phyloP scores from a whole-genome alignment of 495 filamentous ascomycete genomes.

The Tuber indicum region DNA sequence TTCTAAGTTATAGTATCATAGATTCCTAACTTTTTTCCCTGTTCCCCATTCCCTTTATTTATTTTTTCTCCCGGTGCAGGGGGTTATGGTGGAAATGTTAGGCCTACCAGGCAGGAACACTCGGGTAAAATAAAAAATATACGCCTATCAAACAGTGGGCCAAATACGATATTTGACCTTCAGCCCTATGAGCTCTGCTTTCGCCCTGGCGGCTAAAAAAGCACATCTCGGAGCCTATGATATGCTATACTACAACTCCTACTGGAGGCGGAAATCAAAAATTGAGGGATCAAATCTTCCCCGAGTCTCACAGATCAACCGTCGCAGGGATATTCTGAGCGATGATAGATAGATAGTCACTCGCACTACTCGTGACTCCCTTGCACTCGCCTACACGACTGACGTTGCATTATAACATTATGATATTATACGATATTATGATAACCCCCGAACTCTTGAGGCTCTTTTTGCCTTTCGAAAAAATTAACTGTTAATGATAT shows the following conservation, averaged over 20 bases:
- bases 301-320: neutral
- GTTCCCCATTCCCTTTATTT: neutral
- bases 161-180: neutral
- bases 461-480: no score
- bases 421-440: no score
- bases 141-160: neutral
- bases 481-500: neutral
- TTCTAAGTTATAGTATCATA: no score
- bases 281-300: neutral
- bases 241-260: neutral
- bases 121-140: neutral
- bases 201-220: neutral
- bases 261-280: neutral
- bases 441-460: no score
- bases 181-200: neutral
- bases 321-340: neutral
- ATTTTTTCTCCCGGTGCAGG: neutral
- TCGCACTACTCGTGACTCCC: no score
- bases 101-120: neutral
- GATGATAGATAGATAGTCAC: neutral
- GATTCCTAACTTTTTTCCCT: neutral
- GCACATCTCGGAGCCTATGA: neutral
- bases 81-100: neutral
- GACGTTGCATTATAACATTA: no score
- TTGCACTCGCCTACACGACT: no score